Base-by-base conservation (phyloP, 2,329 filamentous ascomycete species). In the Cytospora leucostoma region DNA sequence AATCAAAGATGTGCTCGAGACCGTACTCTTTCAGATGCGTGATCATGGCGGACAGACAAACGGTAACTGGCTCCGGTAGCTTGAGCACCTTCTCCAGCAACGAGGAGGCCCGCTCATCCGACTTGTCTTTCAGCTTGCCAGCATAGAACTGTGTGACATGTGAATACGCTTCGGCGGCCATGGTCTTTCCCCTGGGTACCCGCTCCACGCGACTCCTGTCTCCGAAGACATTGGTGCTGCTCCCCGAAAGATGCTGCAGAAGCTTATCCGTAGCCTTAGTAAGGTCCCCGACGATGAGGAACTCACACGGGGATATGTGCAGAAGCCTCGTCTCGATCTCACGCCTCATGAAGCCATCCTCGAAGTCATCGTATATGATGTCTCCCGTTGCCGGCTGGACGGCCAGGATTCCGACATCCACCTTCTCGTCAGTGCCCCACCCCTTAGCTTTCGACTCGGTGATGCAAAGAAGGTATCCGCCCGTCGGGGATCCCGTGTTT, bases 31-130 rank as follows among this genome's bases (percentile, higher is more conserved):
- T 88, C 70, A 99, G 80, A 71, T 99, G 93, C 1, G 85, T 91
- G 70, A 99, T 98, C 93, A 99, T 97, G 12, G 93, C 91, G 4
- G 95, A 97, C 15, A 99, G 82, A 75, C 95, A 99, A 49, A 97
- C 88, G 0, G 90, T 97, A 44, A 97, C 92, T 51, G 90, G 83
- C 70, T 96, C 92, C 0, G 94, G 90, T 13, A 99, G 82, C 67
- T 88, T 88, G 62, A 98, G 82, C 38, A 97, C 92, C 70, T 92
- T 94, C 71, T 97, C 91, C 2, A 99, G 83, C 1, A 97, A 80
- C 35, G 84, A 82, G 47, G 83, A 85, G 1, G 87, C 83, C 21
- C 81, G 78, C 27, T 84, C 80, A 72, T 88, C 79, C 68, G 81
- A 76, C 10, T 82, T 79, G 13, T 84, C 79, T 71, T 92, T 91